A percentile compares a stretch with the other conserved stretches of the same genome.
These are phyloP conservation scores for Talaromyces thailandensis DNA, from an alignment of 495 filamentous ascomycete species.

Conservation along the genomic window DNA sequence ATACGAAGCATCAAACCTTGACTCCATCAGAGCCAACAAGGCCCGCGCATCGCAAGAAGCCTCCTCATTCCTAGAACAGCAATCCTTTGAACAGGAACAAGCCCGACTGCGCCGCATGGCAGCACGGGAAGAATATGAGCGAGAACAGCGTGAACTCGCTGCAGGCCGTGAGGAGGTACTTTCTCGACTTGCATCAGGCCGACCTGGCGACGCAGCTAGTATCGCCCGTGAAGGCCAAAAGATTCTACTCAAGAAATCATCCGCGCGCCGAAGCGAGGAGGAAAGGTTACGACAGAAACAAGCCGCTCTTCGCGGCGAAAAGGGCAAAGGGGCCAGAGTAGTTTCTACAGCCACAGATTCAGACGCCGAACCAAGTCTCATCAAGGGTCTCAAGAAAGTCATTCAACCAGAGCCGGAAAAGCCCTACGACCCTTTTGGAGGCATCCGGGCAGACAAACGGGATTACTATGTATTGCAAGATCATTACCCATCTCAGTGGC, in stretches of 20 bases:
- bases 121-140: constrained; percentile 52
- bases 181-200: constrained; percentile 40
- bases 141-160: constrained; percentile 51
- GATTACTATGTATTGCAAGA: constrained; percentile 62
- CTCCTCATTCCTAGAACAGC: constrained; percentile 43
- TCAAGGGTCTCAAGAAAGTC: constrained; percentile 69
- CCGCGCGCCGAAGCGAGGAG: constrained; percentile 39
- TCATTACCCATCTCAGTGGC: constrained; percentile 54
- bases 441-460: constrained; percentile 50
- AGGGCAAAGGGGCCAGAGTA: constrained; percentile 21
- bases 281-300: constrained; percentile 39
- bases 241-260: constrained; percentile 64
- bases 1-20: constrained; percentile 59
- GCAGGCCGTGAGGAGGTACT: constrained; percentile 52
- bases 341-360: constrained; percentile 17
- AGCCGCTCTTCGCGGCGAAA: constrained; percentile 29
- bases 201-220: constrained; percentile 34
- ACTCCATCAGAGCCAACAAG: constrained; percentile 47
- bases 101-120: constrained; percentile 45
- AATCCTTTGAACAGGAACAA: constrained; percentile 64
- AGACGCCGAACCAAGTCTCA: constrained; percentile 32
- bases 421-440: constrained; percentile 85
- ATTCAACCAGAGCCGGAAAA: constrained; percentile 53
- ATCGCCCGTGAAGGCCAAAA: constrained; percentile 47
- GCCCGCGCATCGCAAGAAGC: constrained; percentile 45